Evolutionary conservation across 805 yeast genomes (phyloP).

Genomic region (Candida krabiensis): DNA sequence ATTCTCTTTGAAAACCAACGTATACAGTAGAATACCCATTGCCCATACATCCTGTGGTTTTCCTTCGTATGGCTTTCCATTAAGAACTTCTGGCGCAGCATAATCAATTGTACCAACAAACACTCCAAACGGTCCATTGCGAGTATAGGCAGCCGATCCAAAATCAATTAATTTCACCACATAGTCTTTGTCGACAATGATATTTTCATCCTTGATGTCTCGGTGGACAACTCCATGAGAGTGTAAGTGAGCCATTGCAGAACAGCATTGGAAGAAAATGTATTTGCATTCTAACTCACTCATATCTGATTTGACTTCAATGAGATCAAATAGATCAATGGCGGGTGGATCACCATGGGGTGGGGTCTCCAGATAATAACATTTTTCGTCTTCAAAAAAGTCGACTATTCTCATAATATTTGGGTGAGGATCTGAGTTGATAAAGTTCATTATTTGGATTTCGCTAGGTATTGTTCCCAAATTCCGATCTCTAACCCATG

Average conservation of each 20-base stretch:
- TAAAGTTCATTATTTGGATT: constrained; percentile 86
- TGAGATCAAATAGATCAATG: constrained; percentile 87
- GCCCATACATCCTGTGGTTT: constrained; percentile 98
- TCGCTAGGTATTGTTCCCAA: constrained; percentile 96
- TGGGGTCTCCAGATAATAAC: constrained; percentile 88
- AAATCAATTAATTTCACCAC: constrained; percentile 86
- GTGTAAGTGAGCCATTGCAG: constrained; percentile 81
- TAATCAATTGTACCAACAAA: constrained; percentile 97
- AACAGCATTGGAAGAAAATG: constrained; percentile 75
- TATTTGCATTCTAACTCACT: constrained; percentile 73
- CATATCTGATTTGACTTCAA: constrained; percentile 83
- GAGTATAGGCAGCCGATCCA: constrained; percentile 90
- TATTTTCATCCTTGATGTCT: constrained; percentile 93
- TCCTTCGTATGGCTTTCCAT: constrained; percentile 88
- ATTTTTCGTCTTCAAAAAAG: constrained; percentile 88
- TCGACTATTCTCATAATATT: constrained; percentile 84
- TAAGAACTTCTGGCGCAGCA: constrained; percentile 94
- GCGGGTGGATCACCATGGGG: constrained; percentile 90
- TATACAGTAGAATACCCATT: constrained; percentile 84
- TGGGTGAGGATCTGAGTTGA: constrained; percentile 78
- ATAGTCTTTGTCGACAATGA: constrained; percentile 82
- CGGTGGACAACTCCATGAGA: constrained; percentile 86
- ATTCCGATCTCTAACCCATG: constrained; percentile 93
- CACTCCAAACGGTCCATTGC: constrained; percentile 93
- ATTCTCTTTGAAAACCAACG: constrained; percentile 88